phyloP scores from a whole-genome alignment of 108 stramenopile species.

The Pinguiococcus pyrenoidosus region DNA sequence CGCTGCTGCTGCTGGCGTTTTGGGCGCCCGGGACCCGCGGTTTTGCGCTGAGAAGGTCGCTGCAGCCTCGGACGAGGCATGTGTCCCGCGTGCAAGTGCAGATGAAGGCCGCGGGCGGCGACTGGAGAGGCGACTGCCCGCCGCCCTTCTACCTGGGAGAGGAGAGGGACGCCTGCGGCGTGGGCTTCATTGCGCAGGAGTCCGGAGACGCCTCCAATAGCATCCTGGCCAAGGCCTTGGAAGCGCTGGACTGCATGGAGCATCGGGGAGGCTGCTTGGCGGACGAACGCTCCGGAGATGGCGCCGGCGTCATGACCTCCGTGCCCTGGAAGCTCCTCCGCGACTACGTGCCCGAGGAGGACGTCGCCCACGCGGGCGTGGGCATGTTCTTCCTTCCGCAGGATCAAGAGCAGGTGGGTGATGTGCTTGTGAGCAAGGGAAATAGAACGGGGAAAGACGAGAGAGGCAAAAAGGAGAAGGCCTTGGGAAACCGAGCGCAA shows the following conservation, averaged over 20 bases:
- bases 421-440: too few species aligned
- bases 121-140: too few species aligned
- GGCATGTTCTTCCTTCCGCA: slow-evolving; percentile 25
- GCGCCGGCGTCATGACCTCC: slow-evolving; percentile 29
- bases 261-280: slow-evolving; percentile 30
- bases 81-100: too few species aligned
- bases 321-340: slow-evolving; percentile 19
- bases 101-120: too few species aligned
- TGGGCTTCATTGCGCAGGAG: slow-evolving; percentile 26
- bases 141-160: slow-evolving; percentile 12
- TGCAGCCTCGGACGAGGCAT: too few species aligned
- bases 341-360: not conserved
- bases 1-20: too few species aligned
- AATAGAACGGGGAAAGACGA: too few species aligned
- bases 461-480: too few species aligned
- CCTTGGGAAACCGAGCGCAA: too few species aligned
- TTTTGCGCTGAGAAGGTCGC: too few species aligned
- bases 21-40: too few species aligned
- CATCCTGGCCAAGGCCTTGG: slow-evolving; percentile 10
- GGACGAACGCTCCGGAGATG: slow-evolving; percentile 27
- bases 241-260: slow-evolving; percentile 31
- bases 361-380: slow-evolving; percentile 13
- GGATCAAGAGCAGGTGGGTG: not conserved
- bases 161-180: slow-evolving; percentile 28
- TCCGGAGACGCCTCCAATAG: slow-evolving; percentile 2